A percentile compares a stretch with the other conserved stretches of the same genome.
Conservation (phyloP, 192 early-diverging fungal genomes). For the Coemansia guatemalensis region DNA sequence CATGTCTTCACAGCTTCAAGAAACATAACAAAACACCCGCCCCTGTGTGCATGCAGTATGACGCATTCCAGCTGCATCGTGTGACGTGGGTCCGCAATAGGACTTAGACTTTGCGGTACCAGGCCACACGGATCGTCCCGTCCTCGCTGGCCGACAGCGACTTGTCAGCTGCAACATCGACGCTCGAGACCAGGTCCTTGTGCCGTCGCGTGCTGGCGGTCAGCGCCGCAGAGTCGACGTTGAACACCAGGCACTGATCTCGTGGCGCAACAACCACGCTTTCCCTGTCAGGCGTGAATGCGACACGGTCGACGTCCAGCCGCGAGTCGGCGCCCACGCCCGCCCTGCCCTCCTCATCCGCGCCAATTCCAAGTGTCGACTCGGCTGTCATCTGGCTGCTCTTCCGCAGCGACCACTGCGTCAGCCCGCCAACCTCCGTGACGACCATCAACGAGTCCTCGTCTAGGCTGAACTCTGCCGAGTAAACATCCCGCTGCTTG, state of each 20-base stretch:
- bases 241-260: slow-evolving; percentile 50
- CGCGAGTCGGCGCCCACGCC: slow-evolving; percentile 27
- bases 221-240: slow-evolving; percentile 47
- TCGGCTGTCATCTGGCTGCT: slow-evolving; percentile 42
- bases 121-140: slow-evolving; percentile 50
- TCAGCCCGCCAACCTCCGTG: slow-evolving; percentile 45
- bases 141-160: slow-evolving; percentile 51
- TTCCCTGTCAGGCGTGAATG: slow-evolving; percentile 48
- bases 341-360: neutral
- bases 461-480: slow-evolving; percentile 36
- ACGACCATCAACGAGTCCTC: slow-evolving; percentile 46
- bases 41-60: neutral
- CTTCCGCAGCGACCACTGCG: slow-evolving; percentile 50
- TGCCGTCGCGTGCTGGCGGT: slow-evolving; percentile 48
- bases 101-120: slow-evolving; percentile 44
- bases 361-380: slow-evolving; percentile 31
- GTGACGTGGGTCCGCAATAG: neutral
- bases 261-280: slow-evolving; percentile 41
- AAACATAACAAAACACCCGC: neutral
- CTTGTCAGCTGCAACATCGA: slow-evolving; percentile 45
- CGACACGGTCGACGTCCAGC: slow-evolving; percentile 37
- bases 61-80: neutral
- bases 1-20: neutral
- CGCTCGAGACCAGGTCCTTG: slow-evolving; percentile 48
- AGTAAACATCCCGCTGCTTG: slow-evolving; percentile 30